phyloP scores from a whole-genome alignment of 805 yeast species.

The Priceomyces carsonii region DNA sequence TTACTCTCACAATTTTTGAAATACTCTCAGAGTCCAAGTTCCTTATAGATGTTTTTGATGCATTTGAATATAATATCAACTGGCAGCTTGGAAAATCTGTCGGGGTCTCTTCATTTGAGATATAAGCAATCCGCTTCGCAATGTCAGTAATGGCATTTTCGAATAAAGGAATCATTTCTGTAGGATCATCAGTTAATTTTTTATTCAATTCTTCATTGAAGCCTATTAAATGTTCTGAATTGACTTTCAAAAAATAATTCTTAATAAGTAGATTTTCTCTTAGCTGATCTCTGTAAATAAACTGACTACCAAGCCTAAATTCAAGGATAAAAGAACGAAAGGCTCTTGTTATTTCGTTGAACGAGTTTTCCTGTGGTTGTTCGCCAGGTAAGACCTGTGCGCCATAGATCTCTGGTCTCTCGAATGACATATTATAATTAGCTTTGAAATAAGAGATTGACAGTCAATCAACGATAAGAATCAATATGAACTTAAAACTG shows the following conservation, averaged over 20 bases:
- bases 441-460: background rate
- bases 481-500: background rate
- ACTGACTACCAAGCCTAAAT: slow-evolving; percentile 79
- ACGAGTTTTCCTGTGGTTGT: slow-evolving; percentile 60
- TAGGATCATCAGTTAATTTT: slow-evolving; percentile 80
- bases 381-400: slow-evolving; percentile 90
- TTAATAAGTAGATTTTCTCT: slow-evolving; percentile 82
- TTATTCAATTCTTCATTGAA: slow-evolving; percentile 90
- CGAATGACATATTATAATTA: slow-evolving; percentile 58
- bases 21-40: slow-evolving; percentile 85
- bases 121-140: slow-evolving; percentile 68
- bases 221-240: slow-evolving; percentile 80
- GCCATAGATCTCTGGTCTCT: slow-evolving; percentile 67
- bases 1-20: slow-evolving; percentile 83
- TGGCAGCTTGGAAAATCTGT: slow-evolving; percentile 77
- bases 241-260: slow-evolving; percentile 70
- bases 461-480: background rate
- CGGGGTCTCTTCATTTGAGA: slow-evolving; percentile 53
- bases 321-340: slow-evolving; percentile 82
- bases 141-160: slow-evolving; percentile 83
- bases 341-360: slow-evolving; percentile 70
- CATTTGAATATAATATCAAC: slow-evolving; percentile 70
- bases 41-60: slow-evolving; percentile 72
- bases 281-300: slow-evolving; percentile 86
- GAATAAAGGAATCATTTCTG: slow-evolving; percentile 82